These are phyloP conservation scores for Poa annua DNA, from an alignment of 176 grass and related monocot species.

Conservation along the genomic window DNA sequence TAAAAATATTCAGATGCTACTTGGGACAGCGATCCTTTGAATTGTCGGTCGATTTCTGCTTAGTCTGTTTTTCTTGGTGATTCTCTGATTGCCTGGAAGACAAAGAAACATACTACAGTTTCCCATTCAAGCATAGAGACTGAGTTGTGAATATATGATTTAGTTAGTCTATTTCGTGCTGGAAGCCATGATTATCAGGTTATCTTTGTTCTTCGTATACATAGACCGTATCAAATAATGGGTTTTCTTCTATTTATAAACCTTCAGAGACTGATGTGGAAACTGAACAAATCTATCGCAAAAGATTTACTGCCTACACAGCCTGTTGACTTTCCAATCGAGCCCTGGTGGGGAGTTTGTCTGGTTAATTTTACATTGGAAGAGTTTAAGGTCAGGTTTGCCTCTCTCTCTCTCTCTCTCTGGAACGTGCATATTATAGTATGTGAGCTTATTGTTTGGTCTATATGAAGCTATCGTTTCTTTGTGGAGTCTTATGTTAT, in stretches of 20 bases:
- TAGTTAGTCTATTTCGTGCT: constrained; percentile 4
- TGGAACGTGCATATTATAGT: not conserved
- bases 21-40: not conserved
- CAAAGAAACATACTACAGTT: not conserved
- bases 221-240: constrained; percentile 28
- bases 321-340: constrained; percentile 82
- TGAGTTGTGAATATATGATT: not conserved
- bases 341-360: constrained; percentile 98
- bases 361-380: constrained; percentile 99
- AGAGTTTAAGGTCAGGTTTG: constrained; percentile 89
- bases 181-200: constrained; percentile 28
- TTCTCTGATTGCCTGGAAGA: not conserved
- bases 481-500: constrained; percentile 25
- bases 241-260: constrained; percentile 42
- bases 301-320: constrained; percentile 95
- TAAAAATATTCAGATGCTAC: not conserved
- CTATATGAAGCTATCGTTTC: constrained; percentile 37
- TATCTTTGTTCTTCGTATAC: constrained; percentile 26
- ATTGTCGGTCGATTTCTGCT: not conserved
- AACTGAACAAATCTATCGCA: constrained; percentile 97
- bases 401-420: not conserved
- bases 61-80: not conserved
- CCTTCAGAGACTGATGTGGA: constrained; percentile 98
- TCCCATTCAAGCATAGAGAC: not conserved
- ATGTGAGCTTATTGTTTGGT: not conserved